A percentile compares a stretch with the other conserved stretches of the same genome.
Conservation (phyloP, 2,329 filamentous ascomycete genomes). For the Aspergillus alliaceus region DNA sequence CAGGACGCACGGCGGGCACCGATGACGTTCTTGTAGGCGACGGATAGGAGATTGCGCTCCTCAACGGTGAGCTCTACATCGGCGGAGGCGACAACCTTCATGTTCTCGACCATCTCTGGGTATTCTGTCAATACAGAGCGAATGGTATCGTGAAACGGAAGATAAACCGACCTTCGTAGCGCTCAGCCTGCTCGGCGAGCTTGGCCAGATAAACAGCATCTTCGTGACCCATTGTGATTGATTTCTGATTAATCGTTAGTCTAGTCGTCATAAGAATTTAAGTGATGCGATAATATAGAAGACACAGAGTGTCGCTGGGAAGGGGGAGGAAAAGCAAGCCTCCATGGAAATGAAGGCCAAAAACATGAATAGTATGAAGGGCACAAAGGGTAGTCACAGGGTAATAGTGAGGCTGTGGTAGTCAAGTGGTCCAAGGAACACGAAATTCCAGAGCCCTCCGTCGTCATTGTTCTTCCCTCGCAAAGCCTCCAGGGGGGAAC, state of each 20-base stretch:
- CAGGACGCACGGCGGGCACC: conserved; percentile 94
- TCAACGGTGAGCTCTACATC: conserved; percentile 82
- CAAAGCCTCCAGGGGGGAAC: not conserved
- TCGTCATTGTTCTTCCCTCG: not conserved
- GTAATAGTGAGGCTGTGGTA: conserved; percentile 21
- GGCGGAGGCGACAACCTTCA: conserved; percentile 95
- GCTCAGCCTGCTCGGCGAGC: conserved; percentile 99
- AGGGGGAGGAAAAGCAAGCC: conserved; percentile 1
- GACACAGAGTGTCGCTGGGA: not conserved
- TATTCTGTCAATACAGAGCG: conserved; percentile 19
- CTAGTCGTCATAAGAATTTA: conserved; percentile 3
- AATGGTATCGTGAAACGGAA: not conserved
- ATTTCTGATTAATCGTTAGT: conserved; percentile 26
- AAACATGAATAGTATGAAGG: conserved; percentile 16
- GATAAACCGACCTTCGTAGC: conserved; percentile 83
- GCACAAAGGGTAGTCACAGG: conserved; percentile 20
- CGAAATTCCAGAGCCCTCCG: conserved; percentile 13
- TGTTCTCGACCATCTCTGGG: conserved; percentile 98
- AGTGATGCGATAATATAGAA: not conserved
- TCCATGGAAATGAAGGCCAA: not conserved
- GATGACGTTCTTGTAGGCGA: conserved; percentile 99
- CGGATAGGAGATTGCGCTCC: conserved; percentile 95
- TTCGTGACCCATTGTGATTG: conserved; percentile 92
- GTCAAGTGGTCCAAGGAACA: conserved; percentile 16
- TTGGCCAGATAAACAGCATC: conserved; percentile 99